A percentile compares a stretch with the other conserved stretches of the same genome.
These are phyloP conservation scores for Imleria badia DNA, from an alignment of 768 basidiomycete genomes.

Conservation along the genomic window DNA sequence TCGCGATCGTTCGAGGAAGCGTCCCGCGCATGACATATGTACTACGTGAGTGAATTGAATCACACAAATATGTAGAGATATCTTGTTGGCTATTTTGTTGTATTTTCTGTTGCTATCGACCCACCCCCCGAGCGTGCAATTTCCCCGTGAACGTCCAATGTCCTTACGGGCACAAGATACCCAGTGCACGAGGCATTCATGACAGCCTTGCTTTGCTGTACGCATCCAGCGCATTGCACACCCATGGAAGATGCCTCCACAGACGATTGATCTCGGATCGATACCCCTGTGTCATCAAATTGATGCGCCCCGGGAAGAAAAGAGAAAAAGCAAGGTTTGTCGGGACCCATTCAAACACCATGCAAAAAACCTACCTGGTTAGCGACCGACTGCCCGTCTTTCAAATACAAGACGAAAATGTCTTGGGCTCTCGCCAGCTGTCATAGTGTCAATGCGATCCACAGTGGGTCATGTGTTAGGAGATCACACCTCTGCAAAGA, in stretches of 20 bases:
- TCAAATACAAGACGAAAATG: slow-evolving; percentile 16
- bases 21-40: not conserved
- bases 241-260: slow-evolving; percentile 10
- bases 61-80: too few relatives aligned
- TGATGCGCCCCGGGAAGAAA: not conserved
- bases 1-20: too few relatives aligned
- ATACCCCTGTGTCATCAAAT: slow-evolving; percentile 8
- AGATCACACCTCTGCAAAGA: slow-evolving; percentile 15
- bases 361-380: slow-evolving; percentile 3
- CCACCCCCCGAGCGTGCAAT: too few relatives aligned
- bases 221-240: slow-evolving; percentile 17
- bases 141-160: too few relatives aligned
- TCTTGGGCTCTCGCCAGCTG: slow-evolving; percentile 21
- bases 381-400: slow-evolving; percentile 17
- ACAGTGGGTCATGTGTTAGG: too few relatives aligned
- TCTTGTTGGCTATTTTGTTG: too few relatives aligned
- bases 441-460: not conserved
- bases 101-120: too few relatives aligned
- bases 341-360: too few relatives aligned
- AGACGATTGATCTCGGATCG: slow-evolving; percentile 17
- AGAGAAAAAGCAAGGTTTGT: too few relatives aligned
- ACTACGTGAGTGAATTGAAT: not conserved
- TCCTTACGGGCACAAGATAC: too few relatives aligned
- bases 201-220: slow-evolving; percentile 17
- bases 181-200: not conserved